Evolutionary conservation across 2,329 filamentous ascomycete species (phyloP), one percentile per base, ranked within the genome.

Genomic region (Clathrospora elynae): DNA sequence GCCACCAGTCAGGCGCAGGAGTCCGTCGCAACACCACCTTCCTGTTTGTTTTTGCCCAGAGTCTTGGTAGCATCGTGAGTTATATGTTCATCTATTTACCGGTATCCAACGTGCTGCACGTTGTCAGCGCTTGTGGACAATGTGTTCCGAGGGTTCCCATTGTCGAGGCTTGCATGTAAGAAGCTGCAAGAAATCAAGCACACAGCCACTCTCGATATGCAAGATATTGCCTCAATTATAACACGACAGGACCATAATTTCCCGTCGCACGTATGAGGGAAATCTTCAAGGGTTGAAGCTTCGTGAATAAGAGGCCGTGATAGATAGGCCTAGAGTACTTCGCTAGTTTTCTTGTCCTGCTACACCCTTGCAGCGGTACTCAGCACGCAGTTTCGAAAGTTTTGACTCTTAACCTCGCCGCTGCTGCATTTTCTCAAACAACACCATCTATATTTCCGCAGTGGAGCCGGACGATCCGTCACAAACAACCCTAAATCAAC

Each of bases 401-500:
- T 34, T 18, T 19, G 10, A 14, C 12, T 13, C 28, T 16, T 26
- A 10, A 36, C 7, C 42, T 35, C 19, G 25, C 24, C 19, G 22
- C 9, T 42, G 46, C 44, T 40, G 42, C 30, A 53, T 51, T 44
- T 53, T 23, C 33, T 39, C 37, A 35, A 30, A 42, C 45, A 41
- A 28, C 42, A 42, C 35, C 46, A 41, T 30, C 36, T 35, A 42
- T 33, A 43, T 42, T 42, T 23, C 32, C 42, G 44, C 39, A 26
- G 46, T 53, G 52, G 46, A 46, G 25, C 45, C 35, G 17, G 44
- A 39, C 49, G 45, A 52, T 52, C 51, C 17, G 36, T 16, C 32
- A 35, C 29, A 42, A 30, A 34, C 46, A 53, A 53, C 52, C 53
- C 49, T 53, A 55, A 55, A 55, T 38, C 41, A 42, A 55, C 49